Conservation (phyloP, 2,329 filamentous ascomycete genomes). For the Colletotrichum orbiculare region DNA sequence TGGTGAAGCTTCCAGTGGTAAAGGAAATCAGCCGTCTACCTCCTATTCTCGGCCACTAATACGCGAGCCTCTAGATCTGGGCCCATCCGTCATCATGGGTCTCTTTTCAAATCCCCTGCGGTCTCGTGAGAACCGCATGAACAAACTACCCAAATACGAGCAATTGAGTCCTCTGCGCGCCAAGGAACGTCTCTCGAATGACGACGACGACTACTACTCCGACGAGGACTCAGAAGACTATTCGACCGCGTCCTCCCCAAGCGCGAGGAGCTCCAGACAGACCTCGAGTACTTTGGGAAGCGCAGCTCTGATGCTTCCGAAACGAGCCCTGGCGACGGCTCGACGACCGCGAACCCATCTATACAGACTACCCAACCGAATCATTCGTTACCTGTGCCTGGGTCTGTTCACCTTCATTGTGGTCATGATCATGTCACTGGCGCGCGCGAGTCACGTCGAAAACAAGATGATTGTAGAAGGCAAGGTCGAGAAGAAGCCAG, state of each 20-base stretch:
- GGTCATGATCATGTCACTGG: conserved; percentile 80
- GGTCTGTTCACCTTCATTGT: conserved; percentile 75
- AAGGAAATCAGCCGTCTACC: not conserved
- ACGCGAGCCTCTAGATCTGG: conserved; percentile 27
- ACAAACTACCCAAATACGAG: conserved; percentile 63
- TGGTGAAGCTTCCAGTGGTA: conserved; percentile 16
- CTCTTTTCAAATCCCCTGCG: conserved; percentile 60
- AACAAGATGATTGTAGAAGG: conserved; percentile 70
- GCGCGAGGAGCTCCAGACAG: conserved; percentile 65
- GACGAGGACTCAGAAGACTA: conserved; percentile 56
- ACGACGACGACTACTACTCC: conserved; percentile 60
- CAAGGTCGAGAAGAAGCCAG: conserved; percentile 67
- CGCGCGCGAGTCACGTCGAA: conserved; percentile 78
- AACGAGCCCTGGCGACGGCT: conserved; percentile 46
- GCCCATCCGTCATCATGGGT: conserved; percentile 55
- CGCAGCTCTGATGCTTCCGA: conserved; percentile 58
- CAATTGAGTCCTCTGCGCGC: conserved; percentile 45
- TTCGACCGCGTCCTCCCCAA: conserved; percentile 56
- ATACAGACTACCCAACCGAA: conserved; percentile 76
- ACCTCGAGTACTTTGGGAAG: conserved; percentile 57
- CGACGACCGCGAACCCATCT: conserved; percentile 51
- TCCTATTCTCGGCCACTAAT: conserved; percentile 4
- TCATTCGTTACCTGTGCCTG: conserved; percentile 83
- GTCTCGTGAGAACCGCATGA: conserved; percentile 54
- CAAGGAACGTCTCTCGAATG: conserved; percentile 65